A percentile compares a stretch with the other conserved stretches of the same genome.
Evolutionary conservation across 2,329 filamentous ascomycete genomes (phyloP).

Genomic region (Biscogniauxia sp.): DNA sequence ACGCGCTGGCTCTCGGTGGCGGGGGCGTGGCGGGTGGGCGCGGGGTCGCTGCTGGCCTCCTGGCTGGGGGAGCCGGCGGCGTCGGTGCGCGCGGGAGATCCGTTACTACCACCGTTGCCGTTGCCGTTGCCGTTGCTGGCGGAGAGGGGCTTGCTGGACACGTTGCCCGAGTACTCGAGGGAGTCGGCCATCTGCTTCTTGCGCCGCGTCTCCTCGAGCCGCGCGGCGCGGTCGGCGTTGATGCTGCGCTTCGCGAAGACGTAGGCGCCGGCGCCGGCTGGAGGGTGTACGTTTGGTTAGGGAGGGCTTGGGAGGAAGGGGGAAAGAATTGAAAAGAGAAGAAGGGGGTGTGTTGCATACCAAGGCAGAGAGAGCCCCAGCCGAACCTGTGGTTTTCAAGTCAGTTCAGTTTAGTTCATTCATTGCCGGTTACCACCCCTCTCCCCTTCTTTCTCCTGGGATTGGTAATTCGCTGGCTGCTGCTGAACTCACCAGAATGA

Average conservation of each 20-base stretch:
- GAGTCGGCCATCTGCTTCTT: slow-evolving; percentile 59
- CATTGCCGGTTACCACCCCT: too few species aligned
- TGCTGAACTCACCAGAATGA: slow-evolving; percentile 60
- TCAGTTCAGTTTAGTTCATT: background rate
- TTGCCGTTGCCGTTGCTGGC: slow-evolving; percentile 31
- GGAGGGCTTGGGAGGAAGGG: background rate
- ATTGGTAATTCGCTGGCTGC: background rate
- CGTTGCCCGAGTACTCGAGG: slow-evolving; percentile 48
- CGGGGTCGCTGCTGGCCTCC: slow-evolving; percentile 76
- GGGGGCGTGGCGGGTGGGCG: slow-evolving; percentile 78
- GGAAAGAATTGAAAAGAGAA: background rate
- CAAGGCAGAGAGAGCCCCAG: slow-evolving; percentile 85
- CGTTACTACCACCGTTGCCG: slow-evolving; percentile 33
- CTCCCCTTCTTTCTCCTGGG: too few species aligned
- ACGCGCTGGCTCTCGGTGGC: slow-evolving; percentile 65
- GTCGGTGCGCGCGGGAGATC: slow-evolving; percentile 57
- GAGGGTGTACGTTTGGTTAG: background rate
- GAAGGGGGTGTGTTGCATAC: slow-evolving; percentile 45
- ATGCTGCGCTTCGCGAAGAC: slow-evolving; percentile 94
- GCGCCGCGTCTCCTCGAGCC: slow-evolving; percentile 64
- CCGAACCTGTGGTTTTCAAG: slow-evolving; percentile 66
- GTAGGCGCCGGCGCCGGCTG: slow-evolving; percentile 88
- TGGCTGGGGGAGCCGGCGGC: slow-evolving; percentile 62
- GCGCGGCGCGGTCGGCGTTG: slow-evolving; percentile 79
- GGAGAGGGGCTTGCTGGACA: slow-evolving; percentile 34